Evolutionary conservation across 1,284 basidiomycete genomes (phyloP), one percentile per base, ranked within the genome.

Genomic region (Ustilago shanxiensis): DNA sequence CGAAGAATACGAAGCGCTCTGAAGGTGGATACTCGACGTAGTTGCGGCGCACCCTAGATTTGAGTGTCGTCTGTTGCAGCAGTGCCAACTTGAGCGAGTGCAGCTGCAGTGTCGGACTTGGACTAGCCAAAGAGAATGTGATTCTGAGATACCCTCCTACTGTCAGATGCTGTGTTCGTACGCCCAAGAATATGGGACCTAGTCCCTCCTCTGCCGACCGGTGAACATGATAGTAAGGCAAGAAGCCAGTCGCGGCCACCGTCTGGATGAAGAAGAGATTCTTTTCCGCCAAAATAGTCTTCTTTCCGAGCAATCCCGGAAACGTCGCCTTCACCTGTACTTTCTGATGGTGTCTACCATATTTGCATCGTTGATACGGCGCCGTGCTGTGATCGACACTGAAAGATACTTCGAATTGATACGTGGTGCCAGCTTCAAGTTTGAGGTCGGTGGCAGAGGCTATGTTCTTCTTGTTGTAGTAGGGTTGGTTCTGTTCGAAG

Each of bases 401-500:
- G 61, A 79, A 76, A 1, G 65, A 66, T 18, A 69, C 66, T 20
- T 75, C 76, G 45, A 72, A 79, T 24, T 76, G 73, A 50, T 79
- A 79, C 2, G 72, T 64, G 29, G 66, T 70, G 20, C 73, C 73
- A 1, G 77, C 41, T 47, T 69, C 57, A n/a, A 79, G 66, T 35
- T 67, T 73, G 51, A 79, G 56, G 29, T 72, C 73, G 31, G 57
- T 58, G 5, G 77, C 77, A 18, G 66, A 72, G 7, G 66, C 70
- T 28, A 79, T 76, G 35, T 49, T 65, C 63, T 70, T 76, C 28
- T 65, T 72, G 64, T 67, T 70, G 56, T 72, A 70, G 67, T 76
- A 72, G 5, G 77, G 73, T 37, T 72, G 69, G 39, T 79, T 79
- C 24, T 79, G 77, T 47, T 79, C 77, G 37, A 76, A 79, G 55